Conservation (phyloP, 495 filamentous ascomycete species). For the Hypoxylon intermedium region DNA sequence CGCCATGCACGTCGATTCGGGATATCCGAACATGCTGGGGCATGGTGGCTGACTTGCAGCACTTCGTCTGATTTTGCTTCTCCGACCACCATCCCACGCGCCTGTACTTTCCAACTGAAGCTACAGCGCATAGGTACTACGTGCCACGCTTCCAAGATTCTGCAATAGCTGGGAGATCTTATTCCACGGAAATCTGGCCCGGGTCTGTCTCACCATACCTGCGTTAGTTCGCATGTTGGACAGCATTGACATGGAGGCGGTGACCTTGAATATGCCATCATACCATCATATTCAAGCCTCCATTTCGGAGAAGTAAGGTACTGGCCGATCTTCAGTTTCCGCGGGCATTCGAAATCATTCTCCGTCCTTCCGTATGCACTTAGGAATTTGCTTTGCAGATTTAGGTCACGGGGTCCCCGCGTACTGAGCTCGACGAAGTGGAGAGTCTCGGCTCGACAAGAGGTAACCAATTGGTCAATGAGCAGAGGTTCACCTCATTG, state of each 20-base stretch:
- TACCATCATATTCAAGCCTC: slow-evolving; percentile 13
- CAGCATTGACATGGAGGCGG: slow-evolving; percentile 19
- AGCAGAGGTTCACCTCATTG: neutral
- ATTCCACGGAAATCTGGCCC: slow-evolving; percentile 29
- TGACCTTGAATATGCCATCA: slow-evolving; percentile 4
- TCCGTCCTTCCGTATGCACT: neutral
- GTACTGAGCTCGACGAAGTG: neutral
- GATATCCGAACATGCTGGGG: slow-evolving; percentile 35
- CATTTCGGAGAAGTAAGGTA: slow-evolving; percentile 9
- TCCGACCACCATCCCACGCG: slow-evolving; percentile 11
- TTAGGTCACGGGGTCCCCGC: slow-evolving; percentile 10
- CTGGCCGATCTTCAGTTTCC: slow-evolving; percentile 1
- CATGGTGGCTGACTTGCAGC: slow-evolving; percentile 34
- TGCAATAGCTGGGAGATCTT: slow-evolving; percentile 39
- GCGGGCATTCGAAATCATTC: slow-evolving; percentile 8
- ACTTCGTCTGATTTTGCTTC: slow-evolving; percentile 23
- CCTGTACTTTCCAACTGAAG: slow-evolving; percentile 17
- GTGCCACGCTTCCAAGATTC: slow-evolving; percentile 18
- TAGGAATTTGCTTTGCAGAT: slow-evolving; percentile 3
- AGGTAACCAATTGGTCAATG: slow-evolving; percentile 25
- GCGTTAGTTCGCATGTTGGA: slow-evolving; percentile 20
- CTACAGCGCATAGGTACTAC: slow-evolving; percentile 16
- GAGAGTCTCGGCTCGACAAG: slow-evolving; percentile 1
- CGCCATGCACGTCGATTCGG: slow-evolving; percentile 19
- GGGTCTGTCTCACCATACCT: slow-evolving; percentile 19